Conservation (phyloP, 2,329 filamentous ascomycete species). For the Fusarium goolgardi region DNA sequence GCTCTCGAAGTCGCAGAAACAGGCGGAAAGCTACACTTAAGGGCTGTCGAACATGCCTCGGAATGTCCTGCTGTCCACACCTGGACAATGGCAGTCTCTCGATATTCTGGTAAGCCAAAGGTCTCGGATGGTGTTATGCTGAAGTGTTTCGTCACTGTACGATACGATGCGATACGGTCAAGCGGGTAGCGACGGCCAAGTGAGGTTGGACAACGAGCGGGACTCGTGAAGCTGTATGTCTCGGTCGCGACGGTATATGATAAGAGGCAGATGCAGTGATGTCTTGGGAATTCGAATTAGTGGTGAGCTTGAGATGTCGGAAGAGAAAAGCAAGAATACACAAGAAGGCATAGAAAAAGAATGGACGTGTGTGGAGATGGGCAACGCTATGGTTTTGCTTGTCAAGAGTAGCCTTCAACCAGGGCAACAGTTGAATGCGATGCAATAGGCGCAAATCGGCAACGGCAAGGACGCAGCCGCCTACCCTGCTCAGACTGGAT, state of each 20-base stretch:
- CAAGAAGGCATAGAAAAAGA: constrained; percentile 31
- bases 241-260: constrained; percentile 44
- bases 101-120: constrained; percentile 38
- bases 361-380: constrained; percentile 37
- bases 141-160: constrained; percentile 31
- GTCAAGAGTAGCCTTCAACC: constrained; percentile 23
- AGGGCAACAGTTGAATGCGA: constrained; percentile 29
- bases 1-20: constrained; percentile 45
- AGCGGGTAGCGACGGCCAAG: constrained; percentile 39
- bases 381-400: constrained; percentile 45
- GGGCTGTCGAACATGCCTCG: constrained; percentile 54
- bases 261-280: constrained; percentile 43
- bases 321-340: constrained; percentile 24
- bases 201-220: constrained; percentile 43
- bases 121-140: constrained; percentile 31
- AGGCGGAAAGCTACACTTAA: constrained; percentile 51
- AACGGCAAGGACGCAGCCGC: constrained; percentile 41
- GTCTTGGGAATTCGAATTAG: constrained; percentile 29
- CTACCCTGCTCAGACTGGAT: constrained; percentile 40
- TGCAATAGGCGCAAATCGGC: constrained; percentile 42
- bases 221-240: constrained; percentile 47
- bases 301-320: constrained; percentile 21
- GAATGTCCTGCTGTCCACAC: constrained; percentile 50
- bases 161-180: constrained; percentile 31
- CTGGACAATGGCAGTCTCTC: constrained; percentile 45